Percentiles rank a stretch among this genome's conserved stretches.
Conservation (phyloP, 257 asterid species). For the Fraxinus anomala region DNA sequence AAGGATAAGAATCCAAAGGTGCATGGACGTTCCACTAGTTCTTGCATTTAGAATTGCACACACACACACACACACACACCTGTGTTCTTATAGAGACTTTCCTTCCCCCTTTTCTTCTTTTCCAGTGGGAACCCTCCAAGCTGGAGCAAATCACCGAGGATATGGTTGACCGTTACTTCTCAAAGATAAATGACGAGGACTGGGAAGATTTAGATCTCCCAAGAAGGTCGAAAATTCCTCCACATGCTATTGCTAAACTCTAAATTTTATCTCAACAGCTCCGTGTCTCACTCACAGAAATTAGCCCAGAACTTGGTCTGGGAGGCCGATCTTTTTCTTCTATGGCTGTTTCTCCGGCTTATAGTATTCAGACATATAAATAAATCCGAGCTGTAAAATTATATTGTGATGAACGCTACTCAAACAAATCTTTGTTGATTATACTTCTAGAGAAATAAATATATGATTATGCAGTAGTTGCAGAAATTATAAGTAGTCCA, state of each 20-base stretch:
- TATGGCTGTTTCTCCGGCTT: too few species aligned
- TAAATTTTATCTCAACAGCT: slow-evolving; percentile 17
- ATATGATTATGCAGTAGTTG: too few species aligned
- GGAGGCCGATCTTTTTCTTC: neutral
- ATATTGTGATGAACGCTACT: too few species aligned
- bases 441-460: neutral
- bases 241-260: slow-evolving; percentile 65
- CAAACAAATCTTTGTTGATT: too few species aligned
- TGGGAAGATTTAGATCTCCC: slow-evolving; percentile 66
- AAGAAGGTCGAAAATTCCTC: slow-evolving; percentile 36
- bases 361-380: neutral
- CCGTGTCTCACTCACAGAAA: neutral
- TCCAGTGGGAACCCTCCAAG: slow-evolving; percentile 68
- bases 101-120: slow-evolving; percentile 8
- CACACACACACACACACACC: too few species aligned
- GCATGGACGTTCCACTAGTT: neutral
- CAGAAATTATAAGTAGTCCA: neutral
- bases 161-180: slow-evolving; percentile 57
- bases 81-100: neutral
- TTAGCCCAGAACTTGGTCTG: neutral
- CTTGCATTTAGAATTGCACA: neutral
- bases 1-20: slow-evolving; percentile 84
- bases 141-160: slow-evolving; percentile 44
- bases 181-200: slow-evolving; percentile 48
- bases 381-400: neutral